These are phyloP conservation scores for Mycena epipterygia DNA, from an alignment of 768 basidiomycete species.

Conservation along the genomic window DNA sequence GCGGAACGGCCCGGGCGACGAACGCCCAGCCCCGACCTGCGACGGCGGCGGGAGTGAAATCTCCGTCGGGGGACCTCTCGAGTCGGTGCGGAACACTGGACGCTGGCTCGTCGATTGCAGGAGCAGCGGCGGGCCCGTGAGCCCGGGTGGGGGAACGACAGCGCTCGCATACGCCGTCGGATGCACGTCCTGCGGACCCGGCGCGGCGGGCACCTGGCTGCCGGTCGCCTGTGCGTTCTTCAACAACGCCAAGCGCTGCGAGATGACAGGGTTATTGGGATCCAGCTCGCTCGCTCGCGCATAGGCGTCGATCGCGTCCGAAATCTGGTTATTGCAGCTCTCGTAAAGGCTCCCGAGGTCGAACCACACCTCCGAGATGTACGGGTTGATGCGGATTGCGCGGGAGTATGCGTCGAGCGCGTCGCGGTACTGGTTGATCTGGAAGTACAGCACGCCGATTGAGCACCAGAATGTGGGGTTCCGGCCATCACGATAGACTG, in stretches of 20 bases:
- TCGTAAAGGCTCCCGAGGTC: conserved; percentile 98
- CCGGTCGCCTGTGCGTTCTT: conserved; percentile 86
- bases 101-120: conserved; percentile 66
- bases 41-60: conserved; percentile 75
- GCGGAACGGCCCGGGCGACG: conserved; percentile 80
- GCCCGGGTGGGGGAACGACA: conserved; percentile 76
- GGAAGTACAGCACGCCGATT: conserved; percentile 98
- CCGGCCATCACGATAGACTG: conserved; percentile 97
- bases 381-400: conserved; percentile 98
- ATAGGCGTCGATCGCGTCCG: conserved; percentile 98
- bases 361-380: conserved; percentile 96
- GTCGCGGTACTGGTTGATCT: conserved; percentile 99
- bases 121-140: conserved; percentile 77
- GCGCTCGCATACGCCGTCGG: conserved; percentile 93
- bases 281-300: conserved; percentile 96
- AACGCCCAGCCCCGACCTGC: conserved; percentile 59
- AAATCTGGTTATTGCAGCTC: conserved; percentile 98
- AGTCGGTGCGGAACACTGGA: conserved; percentile 75
- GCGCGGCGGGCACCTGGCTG: conserved; percentile 84
- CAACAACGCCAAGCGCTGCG: conserved; percentile 82
- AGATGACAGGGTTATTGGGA: conserved; percentile 85
- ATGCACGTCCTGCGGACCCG: conserved; percentile 95
- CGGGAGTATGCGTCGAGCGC: conserved; percentile 99
- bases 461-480: conserved; percentile 99
- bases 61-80: conserved; percentile 71